phyloP scores from a whole-genome alignment of 2,329 filamentous ascomycete species.

The Spiromastix sp. region DNA sequence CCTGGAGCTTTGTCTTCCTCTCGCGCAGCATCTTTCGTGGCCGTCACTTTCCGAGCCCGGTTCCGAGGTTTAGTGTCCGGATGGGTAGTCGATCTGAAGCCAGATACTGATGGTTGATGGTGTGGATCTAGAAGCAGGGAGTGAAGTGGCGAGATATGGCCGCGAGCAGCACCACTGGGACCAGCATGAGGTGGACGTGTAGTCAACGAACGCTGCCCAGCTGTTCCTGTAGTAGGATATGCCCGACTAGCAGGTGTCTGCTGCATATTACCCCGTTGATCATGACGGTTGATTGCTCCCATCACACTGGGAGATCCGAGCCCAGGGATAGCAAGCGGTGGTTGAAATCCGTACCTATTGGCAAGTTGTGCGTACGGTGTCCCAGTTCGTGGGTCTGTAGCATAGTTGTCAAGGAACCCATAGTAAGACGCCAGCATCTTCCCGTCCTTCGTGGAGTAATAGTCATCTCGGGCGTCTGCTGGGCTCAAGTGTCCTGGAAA shows the following conservation, averaged over 20 bases:
- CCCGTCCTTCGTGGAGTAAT: conserved; percentile 88
- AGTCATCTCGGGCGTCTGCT: conserved; percentile 73
- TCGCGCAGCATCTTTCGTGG: conserved; percentile 19
- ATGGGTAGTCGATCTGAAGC: conserved; percentile 22
- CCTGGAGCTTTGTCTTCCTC: conserved; percentile 21
- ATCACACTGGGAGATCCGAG: conserved; percentile 40
- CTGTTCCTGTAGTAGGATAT: conserved; percentile 11
- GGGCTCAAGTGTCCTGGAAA: conserved; percentile 26
- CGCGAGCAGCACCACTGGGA: conserved; percentile 6
- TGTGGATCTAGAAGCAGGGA: conserved; percentile 38
- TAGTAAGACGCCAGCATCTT: conserved; percentile 98
- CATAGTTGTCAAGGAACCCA: conserved; percentile 88
- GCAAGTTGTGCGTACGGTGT: conserved; percentile 43
- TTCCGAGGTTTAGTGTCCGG: conserved; percentile 19
- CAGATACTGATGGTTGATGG: conserved; percentile 34
- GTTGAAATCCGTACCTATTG: conserved; percentile 55
- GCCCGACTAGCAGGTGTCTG: conserved; percentile 11
- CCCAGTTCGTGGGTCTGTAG: conserved; percentile 59
- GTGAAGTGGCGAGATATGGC: conserved; percentile 27
- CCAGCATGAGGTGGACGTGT: conserved; percentile 18
- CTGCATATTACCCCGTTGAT: conserved; percentile 17
- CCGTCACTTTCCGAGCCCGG: conserved; percentile 19
- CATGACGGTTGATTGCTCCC: conserved; percentile 11
- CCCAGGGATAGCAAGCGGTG: conserved; percentile 64
- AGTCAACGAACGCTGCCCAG: conserved; percentile 19